These are phyloP conservation scores for Termitomyces sp. DNA, from an alignment of 1,284 basidiomycete species.

Conservation along the genomic window DNA sequence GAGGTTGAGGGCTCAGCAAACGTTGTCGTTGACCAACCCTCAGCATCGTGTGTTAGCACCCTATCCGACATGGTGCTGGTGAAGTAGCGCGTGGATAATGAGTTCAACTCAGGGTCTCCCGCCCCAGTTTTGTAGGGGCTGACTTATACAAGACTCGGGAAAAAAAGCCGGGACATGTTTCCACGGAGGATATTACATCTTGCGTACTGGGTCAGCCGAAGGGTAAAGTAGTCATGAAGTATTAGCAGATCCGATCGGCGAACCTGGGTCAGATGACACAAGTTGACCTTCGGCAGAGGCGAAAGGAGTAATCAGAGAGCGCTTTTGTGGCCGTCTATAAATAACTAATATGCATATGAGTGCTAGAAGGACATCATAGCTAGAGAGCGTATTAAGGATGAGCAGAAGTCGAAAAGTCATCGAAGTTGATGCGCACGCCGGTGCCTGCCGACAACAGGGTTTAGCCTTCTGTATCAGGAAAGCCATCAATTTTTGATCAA, in stretches of 20 bases:
- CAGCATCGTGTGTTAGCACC: conserved; percentile 6
- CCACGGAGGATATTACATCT: background rate
- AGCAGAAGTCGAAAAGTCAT: background rate
- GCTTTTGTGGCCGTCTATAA: background rate
- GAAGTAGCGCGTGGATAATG: background rate
- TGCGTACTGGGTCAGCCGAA: background rate
- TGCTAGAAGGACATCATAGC: background rate
- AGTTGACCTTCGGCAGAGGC: background rate
- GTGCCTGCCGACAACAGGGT: too few relatives aligned
- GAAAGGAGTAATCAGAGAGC: background rate
- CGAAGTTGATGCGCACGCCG: background rate
- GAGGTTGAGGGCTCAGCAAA: conserved; percentile 2
- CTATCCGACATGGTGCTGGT: background rate
- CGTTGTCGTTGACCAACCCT: conserved; percentile 12
- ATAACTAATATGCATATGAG: background rate
- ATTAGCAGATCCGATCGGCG: background rate
- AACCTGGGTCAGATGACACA: background rate
- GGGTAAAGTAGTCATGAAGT: background rate
- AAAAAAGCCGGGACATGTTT: background rate
- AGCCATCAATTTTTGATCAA: too few relatives aligned
- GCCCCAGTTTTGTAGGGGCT: background rate
- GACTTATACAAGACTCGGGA: background rate
- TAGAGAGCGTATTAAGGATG: background rate
- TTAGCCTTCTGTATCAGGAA: background rate
- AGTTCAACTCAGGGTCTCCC: background rate